Percentiles rank a stretch among this genome's conserved stretches.
These are phyloP conservation scores for Teunomyces pallodes DNA, from an alignment of 805 yeast genomes.

Conservation along the genomic window DNA sequence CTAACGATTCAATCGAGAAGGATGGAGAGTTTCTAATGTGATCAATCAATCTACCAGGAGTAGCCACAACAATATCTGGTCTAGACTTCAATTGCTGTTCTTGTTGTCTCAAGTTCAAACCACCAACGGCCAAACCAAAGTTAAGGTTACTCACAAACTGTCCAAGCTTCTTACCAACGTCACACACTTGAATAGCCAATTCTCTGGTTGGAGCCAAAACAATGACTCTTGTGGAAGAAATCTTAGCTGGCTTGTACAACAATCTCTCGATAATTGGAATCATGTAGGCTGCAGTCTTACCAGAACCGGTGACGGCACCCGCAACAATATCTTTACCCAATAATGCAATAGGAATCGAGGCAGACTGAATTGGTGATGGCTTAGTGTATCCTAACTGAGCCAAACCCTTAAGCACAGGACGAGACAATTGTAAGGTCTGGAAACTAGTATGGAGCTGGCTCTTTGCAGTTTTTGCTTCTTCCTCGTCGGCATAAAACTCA, in stretches of 20 bases:
- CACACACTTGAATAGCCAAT: conserved; percentile 92
- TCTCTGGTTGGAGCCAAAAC: conserved; percentile 97
- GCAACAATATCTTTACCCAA: conserved; percentile 96
- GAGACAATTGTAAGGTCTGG: conserved; percentile 74
- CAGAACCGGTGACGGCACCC: conserved; percentile 99
- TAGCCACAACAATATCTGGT: conserved; percentile 96
- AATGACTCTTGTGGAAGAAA: conserved; percentile 86
- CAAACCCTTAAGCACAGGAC: conserved; percentile 86
- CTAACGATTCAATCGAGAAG: conserved; percentile 86
- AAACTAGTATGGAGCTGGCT: conserved; percentile 60
- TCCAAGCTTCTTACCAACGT: conserved; percentile 85
- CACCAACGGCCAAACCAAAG: conserved; percentile 98
- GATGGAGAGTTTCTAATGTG: conserved; percentile 94
- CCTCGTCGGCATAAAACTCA: conserved; percentile 67
- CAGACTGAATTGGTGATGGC: conserved; percentile 93
- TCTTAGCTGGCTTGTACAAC: conserved; percentile 79
- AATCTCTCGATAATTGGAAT: conserved; percentile 93
- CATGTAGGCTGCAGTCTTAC: conserved; percentile 98
- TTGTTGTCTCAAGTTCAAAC: conserved; percentile 90
- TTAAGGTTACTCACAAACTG: conserved; percentile 70
- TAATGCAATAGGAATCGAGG: conserved; percentile 89
- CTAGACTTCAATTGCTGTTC: conserved; percentile 89
- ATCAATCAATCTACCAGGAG: conserved; percentile 98
- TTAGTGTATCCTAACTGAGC: conserved; percentile 75
- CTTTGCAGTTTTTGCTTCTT: conserved; percentile 43